phyloP scores from a whole-genome alignment of 2,329 filamentous ascomycete species.

The Neonectria punicea region DNA sequence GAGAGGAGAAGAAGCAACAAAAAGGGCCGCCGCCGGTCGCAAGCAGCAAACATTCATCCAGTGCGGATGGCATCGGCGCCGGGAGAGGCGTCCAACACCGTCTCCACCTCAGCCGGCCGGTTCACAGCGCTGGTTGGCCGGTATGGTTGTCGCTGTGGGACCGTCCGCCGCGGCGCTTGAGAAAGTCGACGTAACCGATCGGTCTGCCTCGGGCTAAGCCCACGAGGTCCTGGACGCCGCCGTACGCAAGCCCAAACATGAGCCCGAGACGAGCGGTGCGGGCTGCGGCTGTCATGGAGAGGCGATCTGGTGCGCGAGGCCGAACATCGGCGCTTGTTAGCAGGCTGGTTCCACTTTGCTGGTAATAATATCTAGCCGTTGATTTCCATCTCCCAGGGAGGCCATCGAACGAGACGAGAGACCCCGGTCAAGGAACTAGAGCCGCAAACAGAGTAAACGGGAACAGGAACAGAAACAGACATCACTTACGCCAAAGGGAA shows the following conservation, averaged over 20 bases:
- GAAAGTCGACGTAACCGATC: constrained; percentile 78
- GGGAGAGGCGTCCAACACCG: constrained; percentile 19
- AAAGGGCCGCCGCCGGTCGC: constrained; percentile 4
- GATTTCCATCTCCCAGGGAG: constrained; percentile 32
- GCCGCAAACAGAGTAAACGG: not conserved
- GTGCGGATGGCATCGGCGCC: constrained; percentile 30
- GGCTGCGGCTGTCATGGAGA: constrained; percentile 80
- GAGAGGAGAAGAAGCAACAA: constrained; percentile 1
- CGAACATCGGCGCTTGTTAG: constrained; percentile 45
- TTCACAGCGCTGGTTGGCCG: constrained; percentile 32
- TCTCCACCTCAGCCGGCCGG: constrained; percentile 18
- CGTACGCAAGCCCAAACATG: constrained; percentile 81
- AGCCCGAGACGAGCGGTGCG: constrained; percentile 84
- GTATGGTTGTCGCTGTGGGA: constrained; percentile 21
- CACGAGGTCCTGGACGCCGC: constrained; percentile 81
- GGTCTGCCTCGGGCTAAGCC: constrained; percentile 75
- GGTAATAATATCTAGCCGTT: constrained; percentile 42
- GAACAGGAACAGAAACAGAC: not conserved
- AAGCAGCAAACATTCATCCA: constrained; percentile 4
- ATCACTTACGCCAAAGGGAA: constrained; percentile 80
- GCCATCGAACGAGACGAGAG: no score
- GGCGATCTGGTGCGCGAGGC: constrained; percentile 69
- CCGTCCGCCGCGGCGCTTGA: constrained; percentile 56
- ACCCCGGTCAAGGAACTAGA: not conserved
- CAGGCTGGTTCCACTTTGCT: constrained; percentile 30